Evolutionary conservation across 805 yeast genomes (phyloP).

Genomic region (Wickerhamiella nectarea): DNA sequence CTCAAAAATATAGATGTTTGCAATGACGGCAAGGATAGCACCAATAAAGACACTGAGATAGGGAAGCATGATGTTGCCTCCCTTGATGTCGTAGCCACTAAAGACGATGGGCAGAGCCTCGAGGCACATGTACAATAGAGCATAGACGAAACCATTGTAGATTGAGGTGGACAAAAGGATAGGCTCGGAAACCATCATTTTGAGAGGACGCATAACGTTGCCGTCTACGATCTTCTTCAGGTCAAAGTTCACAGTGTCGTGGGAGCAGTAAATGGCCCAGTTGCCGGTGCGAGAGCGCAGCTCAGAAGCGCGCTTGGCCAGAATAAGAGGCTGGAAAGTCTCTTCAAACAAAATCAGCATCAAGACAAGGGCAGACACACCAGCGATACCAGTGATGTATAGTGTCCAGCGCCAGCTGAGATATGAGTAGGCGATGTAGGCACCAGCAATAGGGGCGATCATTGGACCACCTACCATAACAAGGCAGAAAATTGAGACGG

Average conservation of each 20-base stretch:
- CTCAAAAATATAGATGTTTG: conserved; percentile 46
- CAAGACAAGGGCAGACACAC: conserved; percentile 25
- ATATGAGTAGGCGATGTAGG: conserved; percentile 35
- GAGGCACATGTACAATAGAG: conserved; percentile 58
- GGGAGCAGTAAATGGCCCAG: conserved; percentile 76
- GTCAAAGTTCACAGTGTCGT: conserved; percentile 50
- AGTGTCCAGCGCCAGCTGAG: conserved; percentile 12
- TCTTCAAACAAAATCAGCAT: conserved; percentile 29
- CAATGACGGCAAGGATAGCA: conserved; percentile 43
- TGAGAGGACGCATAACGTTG: conserved; percentile 53
- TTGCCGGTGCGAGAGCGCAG: conserved; percentile 72
- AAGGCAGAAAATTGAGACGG: conserved; percentile 49
- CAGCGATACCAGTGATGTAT: conserved; percentile 23
- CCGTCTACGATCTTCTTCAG: conserved; percentile 47
- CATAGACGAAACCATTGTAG: conserved; percentile 70
- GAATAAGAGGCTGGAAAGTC: conserved; percentile 33
- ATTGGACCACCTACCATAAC: conserved; percentile 60
- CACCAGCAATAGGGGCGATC: conserved; percentile 61
- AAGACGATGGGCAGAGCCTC: conserved; percentile 70
- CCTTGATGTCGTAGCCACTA: conserved; percentile 42
- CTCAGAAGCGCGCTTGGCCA: conserved; percentile 50
- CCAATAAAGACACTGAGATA: conserved; percentile 68
- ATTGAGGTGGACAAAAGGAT: conserved; percentile 53
- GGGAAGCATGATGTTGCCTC: conserved; percentile 63
- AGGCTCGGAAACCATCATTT: conserved; percentile 57